phyloP scores from a whole-genome alignment of 2,329 filamentous ascomycete species.

The Colletotrichum caudatum region DNA sequence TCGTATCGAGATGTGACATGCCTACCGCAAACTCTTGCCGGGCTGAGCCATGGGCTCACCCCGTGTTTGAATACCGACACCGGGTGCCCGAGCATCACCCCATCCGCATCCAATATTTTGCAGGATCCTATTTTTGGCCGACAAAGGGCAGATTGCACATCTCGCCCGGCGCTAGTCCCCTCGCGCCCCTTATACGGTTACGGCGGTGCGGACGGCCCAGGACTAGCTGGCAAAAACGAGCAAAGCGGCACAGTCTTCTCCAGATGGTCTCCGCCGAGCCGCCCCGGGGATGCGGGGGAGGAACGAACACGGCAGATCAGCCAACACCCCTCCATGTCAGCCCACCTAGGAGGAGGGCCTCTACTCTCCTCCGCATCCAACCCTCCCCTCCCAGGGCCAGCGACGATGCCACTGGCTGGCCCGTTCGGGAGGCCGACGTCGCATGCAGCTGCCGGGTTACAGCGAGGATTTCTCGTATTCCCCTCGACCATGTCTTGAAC shows the following conservation, averaged over 20 bases:
- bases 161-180: slow-evolving; percentile 16
- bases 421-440: slow-evolving; percentile 6
- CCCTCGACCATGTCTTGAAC: neutral
- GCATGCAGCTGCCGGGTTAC: slow-evolving; percentile 29
- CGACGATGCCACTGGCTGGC: slow-evolving; percentile 6
- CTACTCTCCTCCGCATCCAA: neutral
- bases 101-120: slow-evolving; percentile 10
- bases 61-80: slow-evolving; percentile 13
- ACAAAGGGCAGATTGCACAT: slow-evolving; percentile 6
- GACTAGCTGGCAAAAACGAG: neutral
- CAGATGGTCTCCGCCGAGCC: slow-evolving; percentile 14
- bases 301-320: slow-evolving; percentile 13
- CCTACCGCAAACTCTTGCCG: neutral
- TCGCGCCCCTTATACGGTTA: neutral
- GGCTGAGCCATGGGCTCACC: slow-evolving; percentile 15
- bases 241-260: neutral
- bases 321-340: slow-evolving; percentile 1
- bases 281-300: slow-evolving; percentile 33
- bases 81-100: neutral
- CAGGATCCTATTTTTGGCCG: slow-evolving; percentile 4
- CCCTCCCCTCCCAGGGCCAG: neutral
- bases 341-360: neutral
- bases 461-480: slow-evolving; percentile 32
- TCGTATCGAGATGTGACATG: neutral
- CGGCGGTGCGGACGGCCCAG: neutral